Percentiles rank a stretch among this genome's conserved stretches.
Evolutionary conservation across 306 rosid species (phyloP).

Genomic region (Prosopis cineraria): DNA sequence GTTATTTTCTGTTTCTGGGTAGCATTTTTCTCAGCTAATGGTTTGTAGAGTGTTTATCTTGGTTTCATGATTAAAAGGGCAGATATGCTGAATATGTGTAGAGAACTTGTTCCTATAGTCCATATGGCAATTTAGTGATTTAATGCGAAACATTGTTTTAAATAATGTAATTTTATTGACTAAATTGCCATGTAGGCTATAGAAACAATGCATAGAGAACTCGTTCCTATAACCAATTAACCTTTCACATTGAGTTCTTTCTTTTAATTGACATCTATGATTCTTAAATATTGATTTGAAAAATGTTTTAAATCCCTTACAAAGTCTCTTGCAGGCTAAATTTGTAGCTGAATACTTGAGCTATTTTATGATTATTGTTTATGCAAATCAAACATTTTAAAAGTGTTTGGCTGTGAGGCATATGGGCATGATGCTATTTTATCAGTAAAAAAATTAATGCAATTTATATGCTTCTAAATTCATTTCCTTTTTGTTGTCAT

Average conservation of each 20-base stretch:
- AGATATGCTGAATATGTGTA: conserved; percentile 5
- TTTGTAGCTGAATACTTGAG: too few species aligned
- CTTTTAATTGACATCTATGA: neutral
- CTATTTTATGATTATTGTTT: too few species aligned
- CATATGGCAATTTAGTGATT: neutral
- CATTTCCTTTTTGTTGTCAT: conserved; percentile 1
- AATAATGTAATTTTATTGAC: too few species aligned
- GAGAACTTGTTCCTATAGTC: conserved; percentile 8
- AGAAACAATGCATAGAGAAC: too few species aligned
- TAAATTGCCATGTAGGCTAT: too few species aligned
- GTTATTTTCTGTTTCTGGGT: neutral
- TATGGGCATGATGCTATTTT: neutral
- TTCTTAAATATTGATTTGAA: neutral
- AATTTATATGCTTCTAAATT: neutral
- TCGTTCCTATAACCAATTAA: too few species aligned
- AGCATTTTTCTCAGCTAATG: conserved; percentile 22
- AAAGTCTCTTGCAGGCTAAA: neutral
- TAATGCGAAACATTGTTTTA: too few species aligned
- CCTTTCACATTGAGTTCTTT: too few species aligned
- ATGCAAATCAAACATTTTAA: neutral
- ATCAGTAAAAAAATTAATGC: neutral
- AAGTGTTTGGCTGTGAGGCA: conserved; percentile 1
- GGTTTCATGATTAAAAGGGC: conserved; percentile 3
- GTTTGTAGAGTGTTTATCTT: conserved; percentile 15
- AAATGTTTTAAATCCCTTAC: neutral